Conservation (phyloP, 2,329 filamentous ascomycete species). For the Teratosphaeria gauchensis region DNA sequence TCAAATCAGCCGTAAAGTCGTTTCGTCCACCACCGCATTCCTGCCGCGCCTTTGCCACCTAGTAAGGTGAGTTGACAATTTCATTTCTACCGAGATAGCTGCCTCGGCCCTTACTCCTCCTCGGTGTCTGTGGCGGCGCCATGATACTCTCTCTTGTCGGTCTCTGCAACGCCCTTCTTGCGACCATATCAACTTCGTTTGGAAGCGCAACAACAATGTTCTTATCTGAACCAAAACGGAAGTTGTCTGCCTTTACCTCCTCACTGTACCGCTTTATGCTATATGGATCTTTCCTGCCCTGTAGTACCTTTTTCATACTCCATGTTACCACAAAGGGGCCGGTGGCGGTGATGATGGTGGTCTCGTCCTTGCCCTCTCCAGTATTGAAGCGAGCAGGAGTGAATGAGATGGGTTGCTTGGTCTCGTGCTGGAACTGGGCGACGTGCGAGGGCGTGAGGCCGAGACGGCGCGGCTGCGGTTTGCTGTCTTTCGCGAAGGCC, state of each 20-base stretch:
- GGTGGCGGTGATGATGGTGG: slow-evolving; percentile 91
- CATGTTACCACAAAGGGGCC: slow-evolving; percentile 96
- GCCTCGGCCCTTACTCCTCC: slow-evolving; percentile 30
- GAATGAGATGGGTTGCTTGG: slow-evolving; percentile 74
- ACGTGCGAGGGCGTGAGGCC: slow-evolving; percentile 85
- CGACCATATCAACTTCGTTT: slow-evolving; percentile 97
- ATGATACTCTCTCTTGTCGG: slow-evolving; percentile 86
- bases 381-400: slow-evolving; percentile 92
- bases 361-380: slow-evolving; percentile 66
- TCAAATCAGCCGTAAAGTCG: not conserved
- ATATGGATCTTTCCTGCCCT: slow-evolving; percentile 76
- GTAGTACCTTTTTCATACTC: slow-evolving; percentile 82
- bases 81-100: slow-evolving; percentile 73
- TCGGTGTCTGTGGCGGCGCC: slow-evolving; percentile 43
- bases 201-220: slow-evolving; percentile 95
- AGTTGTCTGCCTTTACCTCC: slow-evolving; percentile 95
- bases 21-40: not conserved
- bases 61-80: slow-evolving; percentile 67
- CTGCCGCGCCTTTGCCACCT: not conserved
- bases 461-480: slow-evolving; percentile 85
- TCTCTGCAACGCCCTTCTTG: slow-evolving; percentile 71
- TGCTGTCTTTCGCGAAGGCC: slow-evolving; percentile 81
- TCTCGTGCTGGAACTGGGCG: slow-evolving; percentile 95
- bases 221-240: slow-evolving; percentile 94
- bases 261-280: slow-evolving; percentile 94